Evolutionary conservation across 495 filamentous ascomycete genomes (phyloP).

Genomic region (Penicillium odoratum): DNA sequence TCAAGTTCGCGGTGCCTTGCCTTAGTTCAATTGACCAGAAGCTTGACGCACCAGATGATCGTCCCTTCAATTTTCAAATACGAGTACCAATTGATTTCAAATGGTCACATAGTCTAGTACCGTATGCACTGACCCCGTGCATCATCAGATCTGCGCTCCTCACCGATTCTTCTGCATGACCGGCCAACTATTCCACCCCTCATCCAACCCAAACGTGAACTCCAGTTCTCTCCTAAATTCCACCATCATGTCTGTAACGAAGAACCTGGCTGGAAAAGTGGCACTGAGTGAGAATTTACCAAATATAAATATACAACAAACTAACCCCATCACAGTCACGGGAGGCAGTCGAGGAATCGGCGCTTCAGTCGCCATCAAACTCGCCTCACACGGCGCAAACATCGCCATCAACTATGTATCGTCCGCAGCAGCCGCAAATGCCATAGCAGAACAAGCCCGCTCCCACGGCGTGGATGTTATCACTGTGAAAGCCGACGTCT

Average conservation of each 20-base stretch:
- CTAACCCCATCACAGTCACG: slow-evolving; percentile 21
- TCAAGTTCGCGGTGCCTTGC: no score
- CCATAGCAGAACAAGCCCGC: slow-evolving; percentile 48
- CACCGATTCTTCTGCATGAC: not conserved
- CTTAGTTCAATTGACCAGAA: no score
- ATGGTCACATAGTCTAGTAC: no score
- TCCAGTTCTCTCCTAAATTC: not conserved
- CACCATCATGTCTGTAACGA: slow-evolving; percentile 9
- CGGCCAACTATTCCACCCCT: not conserved
- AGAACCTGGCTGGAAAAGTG: slow-evolving; percentile 30
- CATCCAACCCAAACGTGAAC: not conserved
- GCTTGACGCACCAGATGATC: no score
- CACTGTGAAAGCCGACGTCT: slow-evolving; percentile 53
- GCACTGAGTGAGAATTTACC: slow-evolving; percentile 18
- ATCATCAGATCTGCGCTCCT: not conserved
- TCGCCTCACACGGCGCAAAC: slow-evolving; percentile 43
- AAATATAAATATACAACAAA: not conserved
- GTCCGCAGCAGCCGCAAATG: slow-evolving; percentile 38
- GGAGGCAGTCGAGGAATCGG: slow-evolving; percentile 44
- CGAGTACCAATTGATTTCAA: no score
- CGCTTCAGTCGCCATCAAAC: slow-evolving; percentile 36
- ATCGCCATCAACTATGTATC: slow-evolving; percentile 42
- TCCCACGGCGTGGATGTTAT: slow-evolving; percentile 42
- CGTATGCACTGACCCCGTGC: not conserved
- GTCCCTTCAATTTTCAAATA: no score